Conservation (phyloP, 768 basidiomycete species). For the Tricholoma hemisulphureum region DNA sequence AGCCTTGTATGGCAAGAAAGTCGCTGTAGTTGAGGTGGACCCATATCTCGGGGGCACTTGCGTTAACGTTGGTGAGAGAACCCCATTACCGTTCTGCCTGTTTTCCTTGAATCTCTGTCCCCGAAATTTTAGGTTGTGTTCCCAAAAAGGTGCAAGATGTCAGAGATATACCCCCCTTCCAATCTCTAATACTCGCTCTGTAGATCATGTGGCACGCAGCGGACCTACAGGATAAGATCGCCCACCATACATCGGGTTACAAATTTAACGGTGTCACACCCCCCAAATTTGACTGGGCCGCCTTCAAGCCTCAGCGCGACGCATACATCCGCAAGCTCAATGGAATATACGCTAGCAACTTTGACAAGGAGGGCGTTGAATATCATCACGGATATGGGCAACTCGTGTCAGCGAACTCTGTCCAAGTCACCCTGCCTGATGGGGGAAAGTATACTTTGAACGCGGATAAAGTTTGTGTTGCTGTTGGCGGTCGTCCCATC, state of each 20-base stretch:
- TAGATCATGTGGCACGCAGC: slow-evolving; percentile 99
- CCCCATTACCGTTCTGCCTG: background rate
- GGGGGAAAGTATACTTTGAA: slow-evolving; percentile 69
- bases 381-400: slow-evolving; percentile 77
- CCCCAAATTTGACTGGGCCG: slow-evolving; percentile 81
- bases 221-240: slow-evolving; percentile 82
- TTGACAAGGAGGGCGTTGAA: slow-evolving; percentile 84
- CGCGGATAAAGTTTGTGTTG: slow-evolving; percentile 77
- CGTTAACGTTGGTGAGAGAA: slow-evolving; percentile 87
- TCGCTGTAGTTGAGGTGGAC: slow-evolving; percentile 81
- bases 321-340: slow-evolving; percentile 91
- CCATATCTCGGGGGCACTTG: slow-evolving; percentile 88
- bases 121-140: slow-evolving; percentile 73
- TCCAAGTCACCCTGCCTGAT: slow-evolving; percentile 72
- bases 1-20: slow-evolving; percentile 88
- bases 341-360: slow-evolving; percentile 88
- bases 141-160: slow-evolving; percentile 79
- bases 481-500: slow-evolving; percentile 84
- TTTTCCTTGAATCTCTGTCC: background rate
- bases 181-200: background rate
- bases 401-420: slow-evolving; percentile 63
- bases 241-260: slow-evolving; percentile 71
- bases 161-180: background rate
- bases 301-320: slow-evolving; percentile 92
- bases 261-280: slow-evolving; percentile 59